Percentiles rank a stretch among this genome's conserved stretches.
These are phyloP conservation scores for Meyerozyma guilliermondii DNA, from an alignment of 1,139 yeast species.

Conservation along the genomic window DNA sequence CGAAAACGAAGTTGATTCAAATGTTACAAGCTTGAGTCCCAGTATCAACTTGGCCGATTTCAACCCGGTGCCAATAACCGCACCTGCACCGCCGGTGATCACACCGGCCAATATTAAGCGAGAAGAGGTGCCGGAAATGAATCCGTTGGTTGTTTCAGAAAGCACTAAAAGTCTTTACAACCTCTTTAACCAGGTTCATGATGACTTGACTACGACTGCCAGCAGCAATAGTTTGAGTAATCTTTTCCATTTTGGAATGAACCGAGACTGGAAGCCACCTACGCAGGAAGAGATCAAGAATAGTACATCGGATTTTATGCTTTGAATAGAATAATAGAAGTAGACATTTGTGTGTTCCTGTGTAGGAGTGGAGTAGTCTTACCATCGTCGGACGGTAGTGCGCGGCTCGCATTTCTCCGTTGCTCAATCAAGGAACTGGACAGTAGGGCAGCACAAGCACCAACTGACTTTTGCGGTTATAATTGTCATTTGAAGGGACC, in stretches of 20 bases:
- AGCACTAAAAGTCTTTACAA: conserved; percentile 18
- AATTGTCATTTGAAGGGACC: not conserved
- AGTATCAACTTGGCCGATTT: not conserved
- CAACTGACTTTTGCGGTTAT: not conserved
- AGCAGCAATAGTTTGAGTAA: conserved; percentile 23
- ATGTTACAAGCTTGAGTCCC: not conserved
- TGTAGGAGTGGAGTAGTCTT: too few relatives aligned
- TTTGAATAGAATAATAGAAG: not conserved
- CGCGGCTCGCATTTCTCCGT: conserved; percentile 1
- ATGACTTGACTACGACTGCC: conserved; percentile 16
- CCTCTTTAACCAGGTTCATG: conserved; percentile 26
- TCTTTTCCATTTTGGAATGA: conserved; percentile 18
- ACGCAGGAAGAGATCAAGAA: conserved; percentile 1
- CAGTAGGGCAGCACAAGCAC: not conserved
- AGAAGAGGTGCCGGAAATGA: conserved; percentile 2
- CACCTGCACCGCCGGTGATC: conserved; percentile 15
- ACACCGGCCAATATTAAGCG: conserved; percentile 9
- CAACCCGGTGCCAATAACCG: conserved; percentile 2
- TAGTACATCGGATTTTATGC: not conserved
- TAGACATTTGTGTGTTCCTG: not conserved
- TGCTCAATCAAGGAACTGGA: conserved; percentile 2
- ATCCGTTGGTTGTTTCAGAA: conserved; percentile 2
- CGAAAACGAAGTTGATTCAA: not conserved
- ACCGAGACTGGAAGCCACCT: conserved; percentile 1
- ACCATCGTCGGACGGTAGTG: not conserved